Evolutionary conservation across 2,329 filamentous ascomycete genomes (phyloP).

Genomic region (Apiospora kogelbergensis): DNA sequence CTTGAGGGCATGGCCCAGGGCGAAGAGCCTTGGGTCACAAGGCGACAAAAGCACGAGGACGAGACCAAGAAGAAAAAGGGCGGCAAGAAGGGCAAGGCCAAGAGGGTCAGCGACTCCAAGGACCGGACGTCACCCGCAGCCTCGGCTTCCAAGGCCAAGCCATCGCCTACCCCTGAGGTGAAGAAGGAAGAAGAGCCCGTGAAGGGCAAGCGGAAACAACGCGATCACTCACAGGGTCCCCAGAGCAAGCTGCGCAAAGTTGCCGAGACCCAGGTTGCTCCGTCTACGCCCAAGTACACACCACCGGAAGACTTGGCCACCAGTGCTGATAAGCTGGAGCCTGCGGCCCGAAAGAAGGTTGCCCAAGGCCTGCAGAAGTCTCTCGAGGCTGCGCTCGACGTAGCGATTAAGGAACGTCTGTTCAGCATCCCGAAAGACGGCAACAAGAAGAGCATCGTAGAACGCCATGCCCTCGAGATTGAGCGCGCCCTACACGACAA

Average conservation of each 20-base stretch:
- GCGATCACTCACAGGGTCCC: conserved; percentile 55
- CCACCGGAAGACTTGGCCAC: conserved; percentile 52
- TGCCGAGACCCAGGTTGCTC: conserved; percentile 44
- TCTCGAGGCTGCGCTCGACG: conserved; percentile 64
- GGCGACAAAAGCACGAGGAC: conserved; percentile 62
- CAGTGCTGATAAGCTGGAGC: conserved; percentile 54
- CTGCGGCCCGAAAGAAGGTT: conserved; percentile 61
- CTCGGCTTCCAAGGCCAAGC: conserved; percentile 38
- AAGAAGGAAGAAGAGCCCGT: conserved; percentile 46
- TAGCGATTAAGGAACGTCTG: conserved; percentile 64
- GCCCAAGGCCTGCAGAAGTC: conserved; percentile 71
- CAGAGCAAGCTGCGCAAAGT: conserved; percentile 54
- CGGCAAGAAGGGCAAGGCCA: conserved; percentile 60
- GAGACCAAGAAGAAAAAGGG: conserved; percentile 61
- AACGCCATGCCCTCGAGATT: conserved; percentile 73
- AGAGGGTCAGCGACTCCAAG: conserved; percentile 64
- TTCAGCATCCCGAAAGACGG: conserved; percentile 64
- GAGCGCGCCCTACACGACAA: conserved; percentile 68
- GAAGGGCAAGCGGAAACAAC: conserved; percentile 56
- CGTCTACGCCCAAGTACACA: conserved; percentile 37
- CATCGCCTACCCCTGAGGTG: conserved; percentile 37
- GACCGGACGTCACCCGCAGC: conserved; percentile 47
- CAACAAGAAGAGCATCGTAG: conserved; percentile 63
- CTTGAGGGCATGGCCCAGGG: conserved; percentile 76
- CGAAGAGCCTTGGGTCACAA: conserved; percentile 82